Percentiles rank a stretch among this genome's conserved stretches.
phyloP scores from a whole-genome alignment of 208 protist species.

The Acanthamoeba rhysodes region DNA sequence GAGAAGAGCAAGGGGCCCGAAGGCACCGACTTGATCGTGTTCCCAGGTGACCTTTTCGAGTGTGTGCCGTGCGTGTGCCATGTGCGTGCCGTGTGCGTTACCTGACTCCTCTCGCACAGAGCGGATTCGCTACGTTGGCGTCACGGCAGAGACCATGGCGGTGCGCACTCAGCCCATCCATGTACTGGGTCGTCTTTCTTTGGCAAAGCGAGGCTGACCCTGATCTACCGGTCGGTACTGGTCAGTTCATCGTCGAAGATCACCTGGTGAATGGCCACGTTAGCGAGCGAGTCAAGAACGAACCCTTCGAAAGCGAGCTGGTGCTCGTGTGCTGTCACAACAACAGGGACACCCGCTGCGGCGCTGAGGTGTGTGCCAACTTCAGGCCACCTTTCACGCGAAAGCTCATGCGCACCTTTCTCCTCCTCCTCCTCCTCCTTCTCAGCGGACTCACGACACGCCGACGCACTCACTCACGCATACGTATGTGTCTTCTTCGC shows the following conservation, averaged over 20 bases:
- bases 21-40: conserved; percentile 23
- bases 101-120: background rate
- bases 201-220: background rate
- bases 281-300: conserved; percentile 3
- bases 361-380: background rate
- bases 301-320: background rate
- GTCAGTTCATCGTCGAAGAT: background rate
- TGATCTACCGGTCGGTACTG: background rate
- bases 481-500: too few relatives aligned
- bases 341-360: conserved; percentile 20
- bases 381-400: too few relatives aligned
- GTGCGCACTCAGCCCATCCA: background rate
- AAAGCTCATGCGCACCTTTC: too few relatives aligned
- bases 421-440: too few relatives aligned
- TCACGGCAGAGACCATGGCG: background rate
- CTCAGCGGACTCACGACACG: too few relatives aligned
- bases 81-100: background rate
- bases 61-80: background rate
- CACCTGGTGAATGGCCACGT: conserved; percentile 32
- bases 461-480: too few relatives aligned
- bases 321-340: conserved; percentile 12
- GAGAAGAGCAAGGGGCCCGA: background rate
- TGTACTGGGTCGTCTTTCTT: background rate
- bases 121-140: background rate
- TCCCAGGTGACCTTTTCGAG: background rate